A percentile compares a stretch with the other conserved stretches of the same genome.
Conservation (phyloP, 345 rosid genomes). For the Mangifera indica region DNA sequence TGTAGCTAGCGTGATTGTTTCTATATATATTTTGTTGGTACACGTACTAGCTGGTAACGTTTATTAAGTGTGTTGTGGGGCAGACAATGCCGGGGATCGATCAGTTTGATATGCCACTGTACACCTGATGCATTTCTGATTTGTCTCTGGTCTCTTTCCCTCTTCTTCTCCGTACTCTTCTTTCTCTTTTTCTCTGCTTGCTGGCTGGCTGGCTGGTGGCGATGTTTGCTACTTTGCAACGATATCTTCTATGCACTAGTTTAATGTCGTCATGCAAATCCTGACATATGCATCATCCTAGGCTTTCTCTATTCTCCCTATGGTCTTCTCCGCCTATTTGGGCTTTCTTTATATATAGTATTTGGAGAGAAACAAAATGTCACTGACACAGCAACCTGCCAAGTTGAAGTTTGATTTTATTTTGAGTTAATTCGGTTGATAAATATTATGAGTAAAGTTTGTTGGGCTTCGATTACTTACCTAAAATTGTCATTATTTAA, state of each 20-base stretch:
- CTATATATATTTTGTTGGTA: too few relatives aligned
- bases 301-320: not conserved
- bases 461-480: not conserved
- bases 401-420: too few relatives aligned
- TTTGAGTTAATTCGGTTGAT: too few relatives aligned
- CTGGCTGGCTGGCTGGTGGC: conserved; percentile 13
- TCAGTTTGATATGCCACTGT: too few relatives aligned
- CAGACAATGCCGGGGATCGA: too few relatives aligned
- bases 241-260: conserved; percentile 19
- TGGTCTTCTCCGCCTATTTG: conserved; percentile 19
- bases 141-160: too few relatives aligned
- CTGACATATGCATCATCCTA: conserved; percentile 2
- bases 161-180: not conserved
- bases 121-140: too few relatives aligned
- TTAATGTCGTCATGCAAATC: conserved; percentile 7
- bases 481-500: not conserved
- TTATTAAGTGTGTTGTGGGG: too few relatives aligned
- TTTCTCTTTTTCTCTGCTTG: not conserved
- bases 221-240: conserved; percentile 13
- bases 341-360: not conserved
- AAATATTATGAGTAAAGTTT: not conserved
- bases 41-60: too few relatives aligned
- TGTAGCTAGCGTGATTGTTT: not conserved
- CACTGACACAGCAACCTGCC: not conserved
- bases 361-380: not conserved